These are phyloP conservation scores for Macrolepiota fuliginosa DNA, from an alignment of 768 basidiomycete genomes.

Conservation along the genomic window DNA sequence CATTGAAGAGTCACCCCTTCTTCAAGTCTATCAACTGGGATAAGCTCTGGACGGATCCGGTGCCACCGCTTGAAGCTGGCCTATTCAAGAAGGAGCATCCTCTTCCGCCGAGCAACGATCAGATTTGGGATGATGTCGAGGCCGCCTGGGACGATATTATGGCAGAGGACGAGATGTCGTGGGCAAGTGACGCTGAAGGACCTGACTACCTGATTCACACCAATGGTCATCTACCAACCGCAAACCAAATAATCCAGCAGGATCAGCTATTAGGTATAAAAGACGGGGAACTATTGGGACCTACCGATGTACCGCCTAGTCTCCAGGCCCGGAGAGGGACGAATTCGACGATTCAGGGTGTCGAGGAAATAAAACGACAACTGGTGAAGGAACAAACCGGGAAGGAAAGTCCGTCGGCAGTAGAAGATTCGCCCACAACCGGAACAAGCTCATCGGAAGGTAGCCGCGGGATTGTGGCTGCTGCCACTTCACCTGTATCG, in stretches of 20 bases:
- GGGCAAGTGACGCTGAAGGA: constrained; percentile 48
- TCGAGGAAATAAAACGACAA: constrained; percentile 6
- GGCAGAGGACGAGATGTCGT: constrained; percentile 39
- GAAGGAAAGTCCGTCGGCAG: constrained; percentile 12
- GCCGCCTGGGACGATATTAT: constrained; percentile 53
- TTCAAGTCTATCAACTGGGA: constrained; percentile 51
- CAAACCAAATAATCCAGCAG: not conserved
- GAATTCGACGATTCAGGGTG: constrained; percentile 17
- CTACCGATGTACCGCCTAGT: constrained; percentile 8
- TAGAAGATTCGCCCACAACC: constrained; percentile 21
- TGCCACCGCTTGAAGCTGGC: constrained; percentile 58
- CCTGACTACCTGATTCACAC: constrained; percentile 12
- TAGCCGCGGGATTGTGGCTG: constrained; percentile 37
- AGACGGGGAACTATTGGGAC: not conserved
- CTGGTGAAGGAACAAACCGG: not conserved
- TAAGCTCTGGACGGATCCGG: constrained; percentile 60
- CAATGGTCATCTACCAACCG: not conserved
- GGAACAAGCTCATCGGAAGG: constrained; percentile 37
- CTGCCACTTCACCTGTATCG: constrained; percentile 28
- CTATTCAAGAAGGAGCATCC: constrained; percentile 22
- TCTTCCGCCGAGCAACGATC: constrained; percentile 28
- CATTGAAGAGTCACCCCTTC: constrained; percentile 12
- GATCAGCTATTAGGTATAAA: not conserved
- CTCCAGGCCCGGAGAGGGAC: constrained; percentile 16
- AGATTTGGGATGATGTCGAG: constrained; percentile 52